Conservation (phyloP, 139 green algal genomes). For the Chlorella sp. region DNA sequence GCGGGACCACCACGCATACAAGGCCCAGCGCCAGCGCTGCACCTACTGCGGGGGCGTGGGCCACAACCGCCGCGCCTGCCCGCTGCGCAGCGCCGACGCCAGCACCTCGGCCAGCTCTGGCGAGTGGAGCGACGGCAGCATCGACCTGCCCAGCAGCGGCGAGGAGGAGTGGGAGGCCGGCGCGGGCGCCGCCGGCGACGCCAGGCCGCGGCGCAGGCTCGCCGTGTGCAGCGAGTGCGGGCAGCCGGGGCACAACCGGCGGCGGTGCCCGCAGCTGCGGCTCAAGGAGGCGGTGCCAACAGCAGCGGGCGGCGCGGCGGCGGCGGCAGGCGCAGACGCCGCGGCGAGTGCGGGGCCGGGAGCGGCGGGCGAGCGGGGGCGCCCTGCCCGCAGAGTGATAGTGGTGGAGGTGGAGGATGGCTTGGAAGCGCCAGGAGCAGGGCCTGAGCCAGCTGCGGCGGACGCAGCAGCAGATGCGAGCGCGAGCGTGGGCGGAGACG, state of each 20-base stretch:
- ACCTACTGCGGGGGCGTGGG: conserved; percentile 34
- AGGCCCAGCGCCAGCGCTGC: no score
- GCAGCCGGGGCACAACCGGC: conserved; percentile 35
- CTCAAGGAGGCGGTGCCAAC: neutral
- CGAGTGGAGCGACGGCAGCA: no score
- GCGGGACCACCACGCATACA: no score
- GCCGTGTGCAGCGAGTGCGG: conserved; percentile 24
- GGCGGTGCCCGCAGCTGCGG: conserved; percentile 32
- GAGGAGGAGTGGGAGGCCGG: neutral
- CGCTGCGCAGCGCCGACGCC: neutral
- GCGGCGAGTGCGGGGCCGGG: neutral
- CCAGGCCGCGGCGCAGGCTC: neutral
- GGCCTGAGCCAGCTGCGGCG: neutral
- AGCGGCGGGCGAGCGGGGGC: neutral
- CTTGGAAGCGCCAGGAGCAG: neutral
- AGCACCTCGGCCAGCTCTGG: no score
- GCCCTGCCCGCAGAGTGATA: neutral
- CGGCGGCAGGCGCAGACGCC: neutral
- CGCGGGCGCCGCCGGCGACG: neutral
- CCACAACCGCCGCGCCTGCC: conserved; percentile 11
- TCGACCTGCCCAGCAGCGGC: no score
- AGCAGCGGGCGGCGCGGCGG: neutral
- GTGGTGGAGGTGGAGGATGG: conserved; percentile 23
- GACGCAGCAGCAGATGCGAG: neutral
- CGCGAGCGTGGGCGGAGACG: neutral